Evolutionary conservation across 2,329 filamentous ascomycete species (phyloP), one percentile per base, ranked within the genome.

Genomic region (Diaporthe vexans): DNA sequence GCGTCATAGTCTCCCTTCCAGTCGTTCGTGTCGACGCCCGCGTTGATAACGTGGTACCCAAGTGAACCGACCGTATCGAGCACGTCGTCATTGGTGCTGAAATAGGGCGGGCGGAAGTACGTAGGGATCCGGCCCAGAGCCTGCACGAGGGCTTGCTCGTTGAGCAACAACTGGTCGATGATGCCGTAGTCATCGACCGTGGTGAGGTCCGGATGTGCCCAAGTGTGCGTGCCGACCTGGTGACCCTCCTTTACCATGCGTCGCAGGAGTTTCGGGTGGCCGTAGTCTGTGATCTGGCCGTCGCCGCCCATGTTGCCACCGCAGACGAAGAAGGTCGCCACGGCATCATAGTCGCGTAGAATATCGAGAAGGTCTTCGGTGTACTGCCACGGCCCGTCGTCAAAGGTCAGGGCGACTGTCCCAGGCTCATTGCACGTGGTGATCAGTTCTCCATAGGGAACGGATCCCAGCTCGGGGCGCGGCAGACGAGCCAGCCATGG

Each of bases 271-370:
- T 33, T 59, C 77, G 56, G 79, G 76, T 73, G n/a, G 26, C 48
- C 74, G 56, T 63, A 43, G 5, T 58, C n/a, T 35, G 72, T 74
- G 37, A 76, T 63, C 74, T 76, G 74, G 17, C 57, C 69, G 46
- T 51, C 69, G 37, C 54, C 52, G 26, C 35, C 61, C 74, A 76
- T 76, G 81, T 89, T 90, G 81, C 86, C 89, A 7, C 89, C 89
- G 10, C 87, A 90, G 75, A 93, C 85, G 81, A 93, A 93, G 80
- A 94, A 94, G 2, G 92, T 94, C 1, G 91, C 92, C 76, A 90
- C 91, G 19, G 90, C 91, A 37, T 87, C 84, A 79, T 92, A 91
- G 35, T 79, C 79, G 74, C 87, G 86, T 59, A 94, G 85, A 71
- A 92, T 84, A 78, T 93, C 89, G 17, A 93, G 85, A 17, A 94